A percentile compares a stretch with the other conserved stretches of the same genome.
Conservation (phyloP, 257 asterid species). For the Solanum gracilifrons region DNA sequence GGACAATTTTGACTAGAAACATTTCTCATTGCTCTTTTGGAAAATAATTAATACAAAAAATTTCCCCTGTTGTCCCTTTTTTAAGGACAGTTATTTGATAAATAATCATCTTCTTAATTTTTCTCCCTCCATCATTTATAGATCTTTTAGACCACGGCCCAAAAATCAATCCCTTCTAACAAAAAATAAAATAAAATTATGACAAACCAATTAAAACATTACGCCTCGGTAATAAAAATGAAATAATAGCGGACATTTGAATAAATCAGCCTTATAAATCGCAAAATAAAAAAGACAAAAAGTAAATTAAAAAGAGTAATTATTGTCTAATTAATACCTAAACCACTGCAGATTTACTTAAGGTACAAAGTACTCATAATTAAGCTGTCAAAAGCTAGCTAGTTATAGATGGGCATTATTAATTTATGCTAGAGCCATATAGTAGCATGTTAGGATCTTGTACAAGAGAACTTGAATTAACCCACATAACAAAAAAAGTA, state of each 20-base stretch:
- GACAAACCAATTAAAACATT: neutral
- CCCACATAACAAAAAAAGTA: neutral
- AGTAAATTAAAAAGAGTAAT: neutral
- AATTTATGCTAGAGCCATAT: conserved; percentile 9
- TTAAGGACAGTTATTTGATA: neutral
- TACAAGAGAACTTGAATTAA: neutral
- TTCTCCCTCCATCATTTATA: neutral
- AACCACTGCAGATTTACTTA: neutral
- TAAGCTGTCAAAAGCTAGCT: neutral
- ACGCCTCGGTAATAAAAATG: neutral
- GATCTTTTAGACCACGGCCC: neutral
- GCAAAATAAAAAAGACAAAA: neutral
- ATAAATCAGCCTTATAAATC: neutral
- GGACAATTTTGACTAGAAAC: neutral
- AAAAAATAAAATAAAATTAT: neutral
- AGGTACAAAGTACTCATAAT: neutral
- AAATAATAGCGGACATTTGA: neutral
- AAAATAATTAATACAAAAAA: neutral
- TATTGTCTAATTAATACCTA: neutral
- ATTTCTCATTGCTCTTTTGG: neutral
- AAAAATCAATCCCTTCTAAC: neutral
- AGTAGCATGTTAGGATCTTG: neutral
- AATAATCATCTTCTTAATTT: neutral
- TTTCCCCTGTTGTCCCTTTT: neutral
- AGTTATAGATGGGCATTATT: neutral